phyloP scores from a whole-genome alignment of 2,329 filamentous ascomycete species.

The Rutstroemia sp. region DNA sequence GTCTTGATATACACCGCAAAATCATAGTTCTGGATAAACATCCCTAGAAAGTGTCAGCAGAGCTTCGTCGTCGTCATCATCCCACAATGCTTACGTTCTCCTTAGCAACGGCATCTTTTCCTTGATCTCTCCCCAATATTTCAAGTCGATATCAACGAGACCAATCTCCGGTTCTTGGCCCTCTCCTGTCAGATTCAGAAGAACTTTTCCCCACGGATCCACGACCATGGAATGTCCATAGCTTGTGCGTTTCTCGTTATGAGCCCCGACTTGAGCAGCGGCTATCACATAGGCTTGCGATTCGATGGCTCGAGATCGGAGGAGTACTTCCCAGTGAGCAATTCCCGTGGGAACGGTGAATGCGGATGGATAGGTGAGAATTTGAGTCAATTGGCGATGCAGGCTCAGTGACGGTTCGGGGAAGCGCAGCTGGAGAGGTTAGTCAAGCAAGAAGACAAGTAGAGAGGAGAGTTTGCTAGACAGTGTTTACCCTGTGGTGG shows the following conservation, averaged over 20 bases:
- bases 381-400: slow-evolving; percentile 58
- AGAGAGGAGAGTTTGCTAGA: not conserved
- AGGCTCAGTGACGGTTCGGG: slow-evolving; percentile 67
- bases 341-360: slow-evolving; percentile 82
- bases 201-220: slow-evolving; percentile 76
- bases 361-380: slow-evolving; percentile 81
- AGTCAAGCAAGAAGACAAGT: not conserved
- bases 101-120: slow-evolving; percentile 50
- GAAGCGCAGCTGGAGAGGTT: slow-evolving; percentile 55
- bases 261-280: slow-evolving; percentile 71
- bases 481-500: too few species aligned
- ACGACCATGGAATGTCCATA: slow-evolving; percentile 84
- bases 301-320: slow-evolving; percentile 79
- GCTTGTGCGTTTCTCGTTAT: slow-evolving; percentile 67
- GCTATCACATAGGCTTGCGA: slow-evolving; percentile 83
- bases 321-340: slow-evolving; percentile 77
- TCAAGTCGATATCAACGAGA: slow-evolving; percentile 46
- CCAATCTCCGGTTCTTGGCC: slow-evolving; percentile 35
- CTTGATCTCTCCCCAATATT: slow-evolving; percentile 42
- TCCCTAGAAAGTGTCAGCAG: slow-evolving; percentile 15
- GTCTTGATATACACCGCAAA: too few species aligned
- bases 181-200: slow-evolving; percentile 54
- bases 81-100: slow-evolving; percentile 31
- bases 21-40: slow-evolving; percentile 14
- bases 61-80: not conserved